Conservation (phyloP, 805 yeast genomes). For the Myxozyma monticola region DNA sequence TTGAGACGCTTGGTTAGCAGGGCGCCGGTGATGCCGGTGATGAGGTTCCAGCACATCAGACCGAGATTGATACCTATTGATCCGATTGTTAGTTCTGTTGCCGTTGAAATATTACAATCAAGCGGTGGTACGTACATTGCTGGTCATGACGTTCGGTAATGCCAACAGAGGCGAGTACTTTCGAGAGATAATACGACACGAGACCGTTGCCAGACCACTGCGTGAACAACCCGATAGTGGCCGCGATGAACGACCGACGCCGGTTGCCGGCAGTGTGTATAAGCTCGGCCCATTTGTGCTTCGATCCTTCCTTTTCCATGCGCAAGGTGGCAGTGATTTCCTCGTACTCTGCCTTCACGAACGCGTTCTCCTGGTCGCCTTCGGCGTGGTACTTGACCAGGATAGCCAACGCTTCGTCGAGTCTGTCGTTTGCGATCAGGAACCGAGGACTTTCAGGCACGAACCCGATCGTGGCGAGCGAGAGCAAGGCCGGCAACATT, state of each 20-base stretch:
- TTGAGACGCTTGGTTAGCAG: conserved; percentile 36
- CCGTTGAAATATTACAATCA: not conserved
- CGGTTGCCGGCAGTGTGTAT: conserved; percentile 42
- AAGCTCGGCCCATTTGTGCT: conserved; percentile 32
- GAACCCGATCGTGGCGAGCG: conserved; percentile 36
- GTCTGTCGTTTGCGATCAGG: conserved; percentile 44
- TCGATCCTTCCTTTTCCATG: conserved; percentile 6
- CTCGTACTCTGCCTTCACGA: conserved; percentile 15
- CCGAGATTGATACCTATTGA: conserved; percentile 54
- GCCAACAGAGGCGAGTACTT: conserved; percentile 56
- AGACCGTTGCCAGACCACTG: conserved; percentile 53
- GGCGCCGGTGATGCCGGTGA: conserved; percentile 37
- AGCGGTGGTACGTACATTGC: not conserved
- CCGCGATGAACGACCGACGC: conserved; percentile 44
- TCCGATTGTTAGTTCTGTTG: conserved; percentile 43
- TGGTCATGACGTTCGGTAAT: conserved; percentile 50
- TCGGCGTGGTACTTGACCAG: conserved; percentile 48
- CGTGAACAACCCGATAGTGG: conserved; percentile 42
- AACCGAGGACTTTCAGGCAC: conserved; percentile 57
- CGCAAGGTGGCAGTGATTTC: conserved; percentile 17
- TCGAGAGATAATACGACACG: conserved; percentile 52
- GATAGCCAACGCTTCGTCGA: conserved; percentile 47
- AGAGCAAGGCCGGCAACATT: conserved; percentile 42
- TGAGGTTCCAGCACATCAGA: conserved; percentile 50
- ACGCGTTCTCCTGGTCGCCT: conserved; percentile 37